phyloP scores from a whole-genome alignment of 2,329 filamentous ascomycete species.

The Microdochium bolleyi region DNA sequence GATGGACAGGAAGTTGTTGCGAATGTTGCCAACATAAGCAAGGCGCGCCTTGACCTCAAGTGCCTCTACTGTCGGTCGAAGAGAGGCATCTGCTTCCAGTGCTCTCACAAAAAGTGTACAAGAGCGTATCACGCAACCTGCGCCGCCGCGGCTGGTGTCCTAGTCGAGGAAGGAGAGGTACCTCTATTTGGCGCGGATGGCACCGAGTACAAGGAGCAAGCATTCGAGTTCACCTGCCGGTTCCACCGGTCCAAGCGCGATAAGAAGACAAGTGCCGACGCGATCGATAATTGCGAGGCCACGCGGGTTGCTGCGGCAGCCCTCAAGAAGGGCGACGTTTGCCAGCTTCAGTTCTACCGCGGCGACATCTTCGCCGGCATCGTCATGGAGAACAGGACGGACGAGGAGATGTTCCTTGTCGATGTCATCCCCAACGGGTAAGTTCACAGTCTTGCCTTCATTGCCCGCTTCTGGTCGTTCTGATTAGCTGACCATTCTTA shows the following conservation, averaged over 20 bases:
- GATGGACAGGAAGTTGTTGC: conserved; percentile 67
- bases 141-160: conserved; percentile 83
- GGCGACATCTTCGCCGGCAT: conserved; percentile 87
- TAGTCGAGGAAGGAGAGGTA: conserved; percentile 79
- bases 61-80: conserved; percentile 93
- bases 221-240: conserved; percentile 88
- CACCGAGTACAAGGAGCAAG: conserved; percentile 84
- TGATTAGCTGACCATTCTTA: conserved; percentile 35
- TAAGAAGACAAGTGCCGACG: conserved; percentile 61
- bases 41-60: conserved; percentile 82
- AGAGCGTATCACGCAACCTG: conserved; percentile 93
- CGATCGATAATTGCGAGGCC: conserved; percentile 61
- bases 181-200: conserved; percentile 86
- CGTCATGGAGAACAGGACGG: conserved; percentile 72
- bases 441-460: conserved; percentile 21
- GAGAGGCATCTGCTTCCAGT: conserved; percentile 94
- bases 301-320: conserved; percentile 60
- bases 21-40: conserved; percentile 74
- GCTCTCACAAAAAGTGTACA: conserved; percentile 88
- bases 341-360: conserved; percentile 78
- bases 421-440: conserved; percentile 82
- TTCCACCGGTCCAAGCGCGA: conserved; percentile 87
- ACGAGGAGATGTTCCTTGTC: conserved; percentile 69
- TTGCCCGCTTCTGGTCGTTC: neutral
- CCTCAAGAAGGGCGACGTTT: conserved; percentile 65